These are phyloP conservation scores for Nelumbo lutea DNA, from an alignment of 164 flowering plant genomes.

Conservation along the genomic window DNA sequence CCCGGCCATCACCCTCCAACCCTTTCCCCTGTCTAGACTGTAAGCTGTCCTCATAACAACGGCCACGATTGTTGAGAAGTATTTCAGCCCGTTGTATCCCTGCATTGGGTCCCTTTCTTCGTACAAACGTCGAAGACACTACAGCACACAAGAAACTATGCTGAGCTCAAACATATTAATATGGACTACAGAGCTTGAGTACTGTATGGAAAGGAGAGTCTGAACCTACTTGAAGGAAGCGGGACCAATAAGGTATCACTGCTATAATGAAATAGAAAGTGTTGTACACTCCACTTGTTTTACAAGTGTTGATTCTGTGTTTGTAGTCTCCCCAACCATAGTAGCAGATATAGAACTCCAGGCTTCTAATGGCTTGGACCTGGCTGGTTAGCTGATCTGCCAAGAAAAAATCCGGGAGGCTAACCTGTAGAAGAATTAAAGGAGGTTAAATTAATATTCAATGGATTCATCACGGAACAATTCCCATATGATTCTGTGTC, in stretches of 20 bases:
- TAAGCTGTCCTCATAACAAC: conserved; percentile 56
- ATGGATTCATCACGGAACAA: no score
- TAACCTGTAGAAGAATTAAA: no score
- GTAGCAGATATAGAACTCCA: conserved; percentile 69
- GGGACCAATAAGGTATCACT: neutral
- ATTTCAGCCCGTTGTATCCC: conserved; percentile 56
- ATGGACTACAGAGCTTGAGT: neutral
- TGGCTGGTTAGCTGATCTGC: neutral
- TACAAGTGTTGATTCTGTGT: conserved; percentile 37
- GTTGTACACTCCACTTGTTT: neutral
- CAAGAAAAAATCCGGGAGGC: no score
- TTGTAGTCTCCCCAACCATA: conserved; percentile 63
- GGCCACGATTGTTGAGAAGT: conserved; percentile 59
- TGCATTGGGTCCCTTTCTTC: conserved; percentile 60
- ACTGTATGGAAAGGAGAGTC: neutral
- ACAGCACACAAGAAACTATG: conserved; percentile 8
- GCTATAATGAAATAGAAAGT: conserved; percentile 29
- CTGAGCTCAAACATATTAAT: neutral
- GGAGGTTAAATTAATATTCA: neutral
- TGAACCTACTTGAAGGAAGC: conserved; percentile 26
- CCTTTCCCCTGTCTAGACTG: conserved; percentile 23
- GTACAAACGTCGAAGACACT: conserved; percentile 66
- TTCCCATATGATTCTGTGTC: neutral
- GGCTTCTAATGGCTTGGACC: conserved; percentile 72
- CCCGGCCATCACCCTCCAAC: conserved; percentile 48